These are phyloP conservation scores for Saccharomycopsis hybrid DNA, from an alignment of 1,139 yeast species.

Conservation along the genomic window DNA sequence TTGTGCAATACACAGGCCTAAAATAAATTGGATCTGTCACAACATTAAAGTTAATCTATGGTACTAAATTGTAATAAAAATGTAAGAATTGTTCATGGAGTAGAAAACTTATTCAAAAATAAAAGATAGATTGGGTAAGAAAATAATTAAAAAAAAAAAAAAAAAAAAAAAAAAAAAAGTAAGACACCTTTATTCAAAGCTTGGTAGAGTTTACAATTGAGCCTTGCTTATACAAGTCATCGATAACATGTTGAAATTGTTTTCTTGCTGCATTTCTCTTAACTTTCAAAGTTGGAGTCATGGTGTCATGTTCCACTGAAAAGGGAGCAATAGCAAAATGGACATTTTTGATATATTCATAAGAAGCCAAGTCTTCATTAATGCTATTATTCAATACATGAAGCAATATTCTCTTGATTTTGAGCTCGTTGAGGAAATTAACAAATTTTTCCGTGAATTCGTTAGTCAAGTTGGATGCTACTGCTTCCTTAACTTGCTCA, in stretches of 20 bases:
- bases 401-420: neutral
- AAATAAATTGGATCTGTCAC: too few species aligned
- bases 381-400: neutral
- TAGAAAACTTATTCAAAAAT: too few species aligned
- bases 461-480: neutral
- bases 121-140: too few species aligned
- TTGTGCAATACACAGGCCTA: too few species aligned
- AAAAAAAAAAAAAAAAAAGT: too few species aligned
- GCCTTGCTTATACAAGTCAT: conserved; percentile 31
- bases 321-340: conserved; percentile 45
- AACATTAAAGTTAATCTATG: too few species aligned
- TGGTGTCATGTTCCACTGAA: conserved; percentile 41
- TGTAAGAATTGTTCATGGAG: too few species aligned
- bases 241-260: conserved; percentile 20
- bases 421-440: neutral
- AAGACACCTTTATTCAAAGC: neutral
- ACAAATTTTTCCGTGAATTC: too few species aligned
- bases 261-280: conserved; percentile 44
- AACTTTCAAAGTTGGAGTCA: conserved; percentile 51
- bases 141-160: too few species aligned
- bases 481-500: neutral
- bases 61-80: too few species aligned
- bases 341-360: conserved; percentile 45
- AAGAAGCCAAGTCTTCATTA: conserved; percentile 50
- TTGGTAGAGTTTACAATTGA: neutral